Percentiles rank a stretch among this genome's conserved stretches.
phyloP scores from a whole-genome alignment of 1,284 basidiomycete genomes.

The Cryptococcus sp. region DNA sequence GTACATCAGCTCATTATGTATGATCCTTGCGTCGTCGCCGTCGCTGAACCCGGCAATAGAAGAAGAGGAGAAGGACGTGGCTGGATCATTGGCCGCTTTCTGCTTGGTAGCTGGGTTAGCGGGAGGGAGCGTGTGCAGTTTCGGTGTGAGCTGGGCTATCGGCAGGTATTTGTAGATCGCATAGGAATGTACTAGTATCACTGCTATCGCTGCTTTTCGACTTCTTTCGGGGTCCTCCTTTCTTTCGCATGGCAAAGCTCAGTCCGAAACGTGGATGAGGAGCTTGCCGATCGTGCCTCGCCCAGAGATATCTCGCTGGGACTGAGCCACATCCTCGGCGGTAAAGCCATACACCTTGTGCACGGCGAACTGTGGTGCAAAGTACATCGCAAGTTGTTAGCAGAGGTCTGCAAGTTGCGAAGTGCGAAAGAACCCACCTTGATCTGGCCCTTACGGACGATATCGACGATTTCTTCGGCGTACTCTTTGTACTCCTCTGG shows the following conservation, averaged over 20 bases:
- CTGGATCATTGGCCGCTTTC: conserved; percentile 76
- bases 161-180: conserved; percentile 2
- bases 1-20: conserved; percentile 44
- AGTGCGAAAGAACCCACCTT: conserved; percentile 53
- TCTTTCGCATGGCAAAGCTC: neutral
- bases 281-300: conserved; percentile 82
- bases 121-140: conserved; percentile 72
- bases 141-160: conserved; percentile 60
- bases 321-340: conserved; percentile 71
- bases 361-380: conserved; percentile 58
- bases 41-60: conserved; percentile 46
- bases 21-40: conserved; percentile 52
- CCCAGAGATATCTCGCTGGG: conserved; percentile 76
- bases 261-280: conserved; percentile 63
- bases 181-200: neutral
- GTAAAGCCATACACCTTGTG: conserved; percentile 82
- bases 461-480: conserved; percentile 65
- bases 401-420: neutral
- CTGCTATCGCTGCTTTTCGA: neutral
- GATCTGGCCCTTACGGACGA: conserved; percentile 64
- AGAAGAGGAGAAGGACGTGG: conserved; percentile 73
- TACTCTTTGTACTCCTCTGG: conserved; percentile 71
- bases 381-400: neutral
- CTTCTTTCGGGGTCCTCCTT: neutral
- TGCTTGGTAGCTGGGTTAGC: conserved; percentile 74